Base-by-base conservation (phyloP, 2,329 filamentous ascomycete genomes). In the Colletotrichum higginsianum region DNA sequence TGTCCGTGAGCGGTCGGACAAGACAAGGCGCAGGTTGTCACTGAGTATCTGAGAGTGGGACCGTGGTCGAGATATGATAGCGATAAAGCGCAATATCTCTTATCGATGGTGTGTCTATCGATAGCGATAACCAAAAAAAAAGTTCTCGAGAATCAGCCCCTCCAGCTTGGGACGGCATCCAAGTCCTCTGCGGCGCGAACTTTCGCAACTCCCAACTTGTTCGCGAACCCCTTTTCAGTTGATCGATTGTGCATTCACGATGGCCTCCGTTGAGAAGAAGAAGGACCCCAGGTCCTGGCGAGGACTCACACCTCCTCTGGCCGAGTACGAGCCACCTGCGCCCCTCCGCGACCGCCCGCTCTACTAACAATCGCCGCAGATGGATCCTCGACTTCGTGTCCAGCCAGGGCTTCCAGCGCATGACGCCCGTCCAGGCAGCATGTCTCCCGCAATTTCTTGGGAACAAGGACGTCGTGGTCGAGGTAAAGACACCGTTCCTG, bases 361-460 rank as follows among this genome's bases (percentile, higher is more conserved):
- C 84, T 95, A 65, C 92, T 89, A 1, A 92, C 93, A 35, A 18
- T 84, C 91, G 95, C 42, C 93, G 92, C 72, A 87, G 92, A 89
- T 98, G 95, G 94, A 90, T 96, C 67, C 85, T 96, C 65, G 94
- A 97, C 75, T 95, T 94, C 71, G 91, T 97, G 60, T 87, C 91
- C 61, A 90, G 91, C 74, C 96, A 96, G 92, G 94, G 94, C 72
- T 98, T 98, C 82, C 85, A 87, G 74, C 92, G 93, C 80, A 95
- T 96, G 88, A 98, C 95, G 4, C 96, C 96, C 1, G 95, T 98
- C n/a, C 96, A 98, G 83, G 94, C 95, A 55, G 96, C 94, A 71
- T 93, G 94, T 5, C 93, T 98, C 75, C 94, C 95, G 15, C 89
- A 98, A 62, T 96, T 98, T 79, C 91, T 95, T 83, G 92, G 91